Evolutionary conservation across 768 basidiomycete genomes (phyloP).

Genomic region (Phlebiopsis flavidoalba): DNA sequence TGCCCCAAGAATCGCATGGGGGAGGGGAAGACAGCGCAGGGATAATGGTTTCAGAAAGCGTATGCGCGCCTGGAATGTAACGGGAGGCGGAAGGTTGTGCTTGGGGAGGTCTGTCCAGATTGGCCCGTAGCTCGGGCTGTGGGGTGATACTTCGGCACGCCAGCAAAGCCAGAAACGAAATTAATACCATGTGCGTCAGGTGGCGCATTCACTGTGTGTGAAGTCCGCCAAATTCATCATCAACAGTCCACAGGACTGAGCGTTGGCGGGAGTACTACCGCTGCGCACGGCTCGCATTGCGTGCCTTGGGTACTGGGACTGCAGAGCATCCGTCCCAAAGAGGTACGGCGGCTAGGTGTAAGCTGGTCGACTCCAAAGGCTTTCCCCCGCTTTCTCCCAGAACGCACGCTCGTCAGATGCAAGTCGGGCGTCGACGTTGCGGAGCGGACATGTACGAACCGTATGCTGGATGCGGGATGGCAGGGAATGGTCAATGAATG

Average conservation of each 20-base stretch:
- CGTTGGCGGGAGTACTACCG: slow-evolving; percentile 51
- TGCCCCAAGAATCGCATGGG: slow-evolving; percentile 54
- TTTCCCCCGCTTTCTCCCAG: slow-evolving; percentile 74
- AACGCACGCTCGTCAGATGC: slow-evolving; percentile 66
- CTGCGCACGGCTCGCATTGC: slow-evolving; percentile 31
- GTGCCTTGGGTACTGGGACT: slow-evolving; percentile 39
- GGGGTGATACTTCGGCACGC: slow-evolving; percentile 22
- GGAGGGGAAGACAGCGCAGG: slow-evolving; percentile 55
- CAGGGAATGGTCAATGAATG: no score
- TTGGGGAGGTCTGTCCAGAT: slow-evolving; percentile 23
- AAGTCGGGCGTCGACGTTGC: slow-evolving; percentile 50
- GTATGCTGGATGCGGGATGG: slow-evolving; percentile 71
- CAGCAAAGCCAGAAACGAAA: slow-evolving; percentile 36
- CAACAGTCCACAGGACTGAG: slow-evolving; percentile 52
- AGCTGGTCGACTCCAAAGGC: slow-evolving; percentile 48
- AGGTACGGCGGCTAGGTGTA: slow-evolving; percentile 41
- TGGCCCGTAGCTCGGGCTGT: slow-evolving; percentile 31
- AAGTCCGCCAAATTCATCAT: slow-evolving; percentile 91
- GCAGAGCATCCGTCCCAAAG: slow-evolving; percentile 64
- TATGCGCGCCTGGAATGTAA: slow-evolving; percentile 66
- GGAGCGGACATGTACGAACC: slow-evolving; percentile 61
- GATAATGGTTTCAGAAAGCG: slow-evolving; percentile 51
- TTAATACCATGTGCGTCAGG: slow-evolving; percentile 44
- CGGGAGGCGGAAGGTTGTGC: slow-evolving; percentile 43
- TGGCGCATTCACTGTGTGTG: slow-evolving; percentile 35